Percentiles rank a stretch among this genome's conserved stretches.
Evolutionary conservation across 352 stramenopile genomes (phyloP).

Genomic region (Phytophthora multivora): DNA sequence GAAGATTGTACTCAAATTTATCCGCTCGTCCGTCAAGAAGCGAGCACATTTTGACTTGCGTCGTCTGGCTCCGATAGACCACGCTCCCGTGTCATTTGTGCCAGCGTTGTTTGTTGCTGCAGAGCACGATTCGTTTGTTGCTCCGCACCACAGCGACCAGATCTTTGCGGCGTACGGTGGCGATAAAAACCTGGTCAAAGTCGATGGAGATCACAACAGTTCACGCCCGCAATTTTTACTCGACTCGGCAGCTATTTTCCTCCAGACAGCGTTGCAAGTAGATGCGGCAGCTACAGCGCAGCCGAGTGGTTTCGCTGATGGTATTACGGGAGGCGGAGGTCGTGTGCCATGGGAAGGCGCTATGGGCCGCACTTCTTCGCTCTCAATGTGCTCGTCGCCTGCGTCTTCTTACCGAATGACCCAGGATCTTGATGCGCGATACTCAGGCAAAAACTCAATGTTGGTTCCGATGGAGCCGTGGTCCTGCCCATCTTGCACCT

Average conservation of each 20-base stretch:
- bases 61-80: constrained; percentile 77
- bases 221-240: constrained; percentile 95
- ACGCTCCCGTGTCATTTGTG: constrained; percentile 95
- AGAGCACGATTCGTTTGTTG: constrained; percentile 96
- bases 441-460: constrained; percentile 47
- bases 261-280: constrained; percentile 92
- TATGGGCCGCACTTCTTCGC: constrained; percentile 30
- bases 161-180: constrained; percentile 92
- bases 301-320: constrained; percentile 33
- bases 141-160: constrained; percentile 84
- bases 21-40: constrained; percentile 93
- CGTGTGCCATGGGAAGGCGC: constrained; percentile 48
- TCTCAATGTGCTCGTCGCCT: constrained; percentile 37
- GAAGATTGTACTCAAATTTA: constrained; percentile 91
- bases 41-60: constrained; percentile 86
- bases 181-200: constrained; percentile 98
- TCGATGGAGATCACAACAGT: constrained; percentile 98
- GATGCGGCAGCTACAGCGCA: constrained; percentile 35
- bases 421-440: constrained; percentile 60
- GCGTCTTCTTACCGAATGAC: constrained; percentile 53
- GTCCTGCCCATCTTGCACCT: constrained; percentile 69
- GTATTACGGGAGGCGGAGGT: constrained; percentile 28
- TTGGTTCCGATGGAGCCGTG: constrained; percentile 54
- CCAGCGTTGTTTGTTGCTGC: constrained; percentile 96
- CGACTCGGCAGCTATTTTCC: constrained; percentile 96